Evolutionary conservation across 345 rosid genomes (phyloP).

Genomic region (Tarenaya hassleriana): DNA sequence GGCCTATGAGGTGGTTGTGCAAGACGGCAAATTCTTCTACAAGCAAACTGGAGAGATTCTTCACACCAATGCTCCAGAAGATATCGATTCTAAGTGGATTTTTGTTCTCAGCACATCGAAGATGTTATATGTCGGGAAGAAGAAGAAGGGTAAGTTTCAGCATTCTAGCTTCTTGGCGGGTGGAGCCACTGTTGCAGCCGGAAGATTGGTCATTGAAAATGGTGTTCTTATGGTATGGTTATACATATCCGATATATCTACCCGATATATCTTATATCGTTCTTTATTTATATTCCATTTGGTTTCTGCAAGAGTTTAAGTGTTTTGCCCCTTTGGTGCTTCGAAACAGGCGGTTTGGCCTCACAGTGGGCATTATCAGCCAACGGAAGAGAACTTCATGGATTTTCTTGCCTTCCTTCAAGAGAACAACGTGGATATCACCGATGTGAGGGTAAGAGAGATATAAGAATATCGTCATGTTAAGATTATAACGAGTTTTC

Average conservation of each 20-base stretch:
- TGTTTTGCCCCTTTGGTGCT: not conserved
- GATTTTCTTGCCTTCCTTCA: slow-evolving; percentile 61
- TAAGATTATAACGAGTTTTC: too few relatives aligned
- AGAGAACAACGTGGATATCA: slow-evolving; percentile 73
- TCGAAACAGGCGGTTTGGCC: slow-evolving; percentile 83
- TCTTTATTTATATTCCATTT: not conserved
- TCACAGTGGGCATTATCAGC: slow-evolving; percentile 96
- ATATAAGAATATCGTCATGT: not conserved
- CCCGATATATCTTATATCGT: too few relatives aligned
- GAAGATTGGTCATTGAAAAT: slow-evolving; percentile 54
- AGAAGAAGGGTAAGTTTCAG: slow-evolving; percentile 77
- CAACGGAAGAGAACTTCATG: slow-evolving; percentile 72
- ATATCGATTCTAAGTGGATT: slow-evolving; percentile 68
- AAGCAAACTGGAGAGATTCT: slow-evolving; percentile 60
- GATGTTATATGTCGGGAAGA: slow-evolving; percentile 67
- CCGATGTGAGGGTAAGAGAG: slow-evolving; percentile 58
- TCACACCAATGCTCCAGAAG: slow-evolving; percentile 37
- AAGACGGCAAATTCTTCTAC: slow-evolving; percentile 60
- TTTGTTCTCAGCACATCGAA: slow-evolving; percentile 81
- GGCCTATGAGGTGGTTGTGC: slow-evolving; percentile 67
- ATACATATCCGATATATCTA: too few relatives aligned
- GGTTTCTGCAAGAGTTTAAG: too few relatives aligned
- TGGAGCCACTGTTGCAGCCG: slow-evolving; percentile 81
- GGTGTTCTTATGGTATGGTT: slow-evolving; percentile 60
- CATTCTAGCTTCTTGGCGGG: slow-evolving; percentile 97